These are phyloP conservation scores for Pisolithus orientalis DNA, from an alignment of 768 basidiomycete species.

Conservation along the genomic window DNA sequence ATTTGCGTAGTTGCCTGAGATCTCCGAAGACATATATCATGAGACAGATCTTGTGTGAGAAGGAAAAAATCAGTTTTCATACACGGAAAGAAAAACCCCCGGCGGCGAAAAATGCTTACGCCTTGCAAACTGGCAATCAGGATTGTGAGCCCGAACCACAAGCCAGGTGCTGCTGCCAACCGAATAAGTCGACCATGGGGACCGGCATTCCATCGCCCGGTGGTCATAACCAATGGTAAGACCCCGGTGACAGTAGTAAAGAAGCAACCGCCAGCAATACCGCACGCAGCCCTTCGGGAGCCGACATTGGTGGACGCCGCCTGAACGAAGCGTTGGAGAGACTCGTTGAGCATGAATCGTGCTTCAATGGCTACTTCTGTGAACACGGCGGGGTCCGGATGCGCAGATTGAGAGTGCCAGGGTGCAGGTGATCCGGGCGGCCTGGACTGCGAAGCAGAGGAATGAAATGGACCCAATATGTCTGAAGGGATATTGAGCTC, in stretches of 20 bases:
- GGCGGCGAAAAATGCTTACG: constrained; percentile 28
- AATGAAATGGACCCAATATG: constrained; percentile 55
- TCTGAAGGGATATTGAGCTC: constrained; percentile 67
- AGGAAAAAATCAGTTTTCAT: background rate
- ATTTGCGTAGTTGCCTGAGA: constrained; percentile 68
- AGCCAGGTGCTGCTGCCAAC: constrained; percentile 53
- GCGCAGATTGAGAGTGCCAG: constrained; percentile 29
- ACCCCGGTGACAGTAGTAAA: constrained; percentile 42
- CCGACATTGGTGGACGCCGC: constrained; percentile 69
- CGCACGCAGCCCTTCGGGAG: constrained; percentile 61
- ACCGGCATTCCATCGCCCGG: constrained; percentile 28
- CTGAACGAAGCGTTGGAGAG: constrained; percentile 58
- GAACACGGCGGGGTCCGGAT: constrained; percentile 65
- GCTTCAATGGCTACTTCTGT: constrained; percentile 52
- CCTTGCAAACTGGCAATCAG: constrained; percentile 61
- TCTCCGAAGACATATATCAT: constrained; percentile 80
- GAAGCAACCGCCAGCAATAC: constrained; percentile 55
- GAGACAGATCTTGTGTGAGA: constrained; percentile 42
- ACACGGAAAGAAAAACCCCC: background rate
- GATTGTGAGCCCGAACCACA: constrained; percentile 65
- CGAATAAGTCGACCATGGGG: constrained; percentile 46
- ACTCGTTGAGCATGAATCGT: constrained; percentile 53
- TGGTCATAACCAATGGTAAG: constrained; percentile 47
- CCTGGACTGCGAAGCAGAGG: constrained; percentile 10
- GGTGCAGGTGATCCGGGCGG: constrained; percentile 5